Evolutionary conservation across 2,329 filamentous ascomycete genomes (phyloP).

Genomic region (Diaporthe nobilis): DNA sequence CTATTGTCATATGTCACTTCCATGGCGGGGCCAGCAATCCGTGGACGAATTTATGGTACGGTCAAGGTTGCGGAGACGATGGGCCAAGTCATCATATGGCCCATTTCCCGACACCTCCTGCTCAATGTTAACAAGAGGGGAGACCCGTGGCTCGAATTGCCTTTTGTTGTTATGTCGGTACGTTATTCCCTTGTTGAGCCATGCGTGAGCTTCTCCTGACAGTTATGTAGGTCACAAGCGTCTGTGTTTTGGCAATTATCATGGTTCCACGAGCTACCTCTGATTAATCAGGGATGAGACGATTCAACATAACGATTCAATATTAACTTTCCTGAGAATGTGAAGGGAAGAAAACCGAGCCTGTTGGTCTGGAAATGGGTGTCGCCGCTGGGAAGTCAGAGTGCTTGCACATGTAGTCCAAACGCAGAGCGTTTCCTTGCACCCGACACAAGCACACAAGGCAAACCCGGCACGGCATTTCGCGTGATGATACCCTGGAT

Average conservation of each 20-base stretch:
- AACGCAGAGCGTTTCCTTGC: no score
- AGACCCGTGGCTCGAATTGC: neutral
- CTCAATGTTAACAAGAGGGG: neutral
- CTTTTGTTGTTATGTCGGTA: neutral
- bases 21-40: neutral
- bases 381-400: no score
- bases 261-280: neutral
- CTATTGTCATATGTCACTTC: neutral
- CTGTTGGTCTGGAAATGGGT: no score
- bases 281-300: neutral
- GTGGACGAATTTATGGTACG: neutral
- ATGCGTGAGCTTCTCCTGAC: neutral
- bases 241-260: neutral
- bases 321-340: neutral
- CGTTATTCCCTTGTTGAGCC: neutral
- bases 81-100: neutral
- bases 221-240: neutral
- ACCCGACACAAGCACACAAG: no score
- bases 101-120: neutral
- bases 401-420: no score
- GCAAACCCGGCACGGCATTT: no score
- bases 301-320: no score
- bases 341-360: neutral
- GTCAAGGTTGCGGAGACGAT: neutral
- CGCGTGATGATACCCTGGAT: no score